Percentiles rank a stretch among this genome's conserved stretches.
phyloP scores from a whole-genome alignment of 2,329 filamentous ascomycete species.

The Rutstroemia sp. region DNA sequence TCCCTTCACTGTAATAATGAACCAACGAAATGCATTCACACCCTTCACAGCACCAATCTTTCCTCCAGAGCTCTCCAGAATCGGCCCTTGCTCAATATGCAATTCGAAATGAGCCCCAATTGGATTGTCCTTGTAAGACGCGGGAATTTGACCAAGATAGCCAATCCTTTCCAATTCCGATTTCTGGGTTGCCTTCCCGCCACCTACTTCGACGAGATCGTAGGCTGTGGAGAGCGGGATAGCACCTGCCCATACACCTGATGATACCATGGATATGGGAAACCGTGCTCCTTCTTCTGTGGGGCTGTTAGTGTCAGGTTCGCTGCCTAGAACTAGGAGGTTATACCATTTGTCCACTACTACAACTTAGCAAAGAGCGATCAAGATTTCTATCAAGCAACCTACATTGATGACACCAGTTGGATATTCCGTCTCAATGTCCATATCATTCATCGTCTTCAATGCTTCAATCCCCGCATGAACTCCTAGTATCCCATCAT shows the following conservation, averaged over 20 bases:
- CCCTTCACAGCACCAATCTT: constrained; percentile 65
- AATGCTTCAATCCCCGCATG: constrained; percentile 68
- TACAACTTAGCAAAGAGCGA: constrained; percentile 37
- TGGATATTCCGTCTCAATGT: constrained; percentile 56
- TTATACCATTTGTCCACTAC: constrained; percentile 11
- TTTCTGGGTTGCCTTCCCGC: constrained; percentile 54
- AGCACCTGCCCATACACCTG: constrained; percentile 68
- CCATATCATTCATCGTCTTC: constrained; percentile 57
- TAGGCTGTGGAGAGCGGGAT: constrained; percentile 57
- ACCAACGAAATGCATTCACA: constrained; percentile 71
- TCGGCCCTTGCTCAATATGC: constrained; percentile 78
- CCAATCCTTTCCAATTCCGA: constrained; percentile 65
- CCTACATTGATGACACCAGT: constrained; percentile 21
- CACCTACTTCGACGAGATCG: constrained; percentile 53
- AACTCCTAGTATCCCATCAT: constrained; percentile 69
- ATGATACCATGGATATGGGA: constrained; percentile 65
- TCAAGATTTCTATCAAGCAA: neutral
- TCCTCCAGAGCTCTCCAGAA: constrained; percentile 56
- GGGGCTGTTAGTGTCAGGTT: neutral
- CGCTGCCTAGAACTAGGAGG: neutral
- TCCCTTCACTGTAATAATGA: constrained; percentile 57
- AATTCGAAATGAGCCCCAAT: constrained; percentile 76
- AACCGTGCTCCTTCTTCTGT: constrained; percentile 77
- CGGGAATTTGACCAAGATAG: constrained; percentile 54
- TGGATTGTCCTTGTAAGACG: constrained; percentile 51